Evolutionary conservation across 1,284 basidiomycete species (phyloP).

Genomic region (Heliocybe sulcata): DNA sequence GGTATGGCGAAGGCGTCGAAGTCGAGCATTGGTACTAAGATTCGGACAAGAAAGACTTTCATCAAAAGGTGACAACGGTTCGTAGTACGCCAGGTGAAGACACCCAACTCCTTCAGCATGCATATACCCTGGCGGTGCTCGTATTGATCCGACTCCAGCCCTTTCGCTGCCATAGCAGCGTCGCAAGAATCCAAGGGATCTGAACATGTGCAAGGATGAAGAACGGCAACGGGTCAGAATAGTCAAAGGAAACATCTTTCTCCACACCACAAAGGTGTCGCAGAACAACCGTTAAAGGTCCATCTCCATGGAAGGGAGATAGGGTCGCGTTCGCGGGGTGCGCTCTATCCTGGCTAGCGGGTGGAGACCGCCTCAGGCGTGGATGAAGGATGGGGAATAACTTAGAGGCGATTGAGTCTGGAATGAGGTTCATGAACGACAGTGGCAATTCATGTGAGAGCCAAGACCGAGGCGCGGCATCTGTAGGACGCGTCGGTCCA

Average conservation of each 20-base stretch:
- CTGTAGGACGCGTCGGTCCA: slow-evolving; percentile 5
- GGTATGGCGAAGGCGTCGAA: too few species aligned
- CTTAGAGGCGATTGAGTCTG: neutral
- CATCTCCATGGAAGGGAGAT: slow-evolving; percentile 7
- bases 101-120: slow-evolving; percentile 4
- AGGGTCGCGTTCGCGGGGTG: slow-evolving; percentile 6
- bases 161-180: slow-evolving; percentile 7
- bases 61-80: too few species aligned
- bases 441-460: slow-evolving; percentile 11
- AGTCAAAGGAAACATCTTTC: slow-evolving; percentile 11
- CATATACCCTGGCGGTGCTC: slow-evolving; percentile 12
- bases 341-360: neutral
- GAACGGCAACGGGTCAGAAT: slow-evolving; percentile 12
- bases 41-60: neutral
- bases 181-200: slow-evolving; percentile 12
- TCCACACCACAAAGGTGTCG: slow-evolving; percentile 6
- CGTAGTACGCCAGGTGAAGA: neutral
- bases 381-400: slow-evolving; percentile 9
- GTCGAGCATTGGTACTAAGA: too few species aligned
- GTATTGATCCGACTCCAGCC: slow-evolving; percentile 13
- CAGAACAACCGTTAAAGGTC: neutral
- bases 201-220: slow-evolving; percentile 10
- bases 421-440: slow-evolving; percentile 6
- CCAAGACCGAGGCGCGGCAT: slow-evolving; percentile 8
- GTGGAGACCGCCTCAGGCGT: slow-evolving; percentile 7